A percentile compares a stretch with the other conserved stretches of the same genome.
phyloP scores from a whole-genome alignment of 352 stramenopile species.

The Pythium utonaiense region DNA sequence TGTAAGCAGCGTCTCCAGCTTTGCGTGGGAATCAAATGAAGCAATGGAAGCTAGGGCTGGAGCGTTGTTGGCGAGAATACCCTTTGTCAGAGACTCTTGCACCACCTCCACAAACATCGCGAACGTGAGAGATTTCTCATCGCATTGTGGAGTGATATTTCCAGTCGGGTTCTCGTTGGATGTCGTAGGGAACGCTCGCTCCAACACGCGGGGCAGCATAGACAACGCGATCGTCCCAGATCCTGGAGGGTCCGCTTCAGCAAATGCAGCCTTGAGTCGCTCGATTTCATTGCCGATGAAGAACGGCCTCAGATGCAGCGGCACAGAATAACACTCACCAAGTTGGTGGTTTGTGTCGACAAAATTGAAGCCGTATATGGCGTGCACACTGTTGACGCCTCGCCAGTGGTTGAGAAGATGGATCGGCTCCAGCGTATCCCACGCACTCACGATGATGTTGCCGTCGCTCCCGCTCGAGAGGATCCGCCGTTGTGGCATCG shows the following conservation, averaged over 20 bases:
- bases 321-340: conserved; percentile 25
- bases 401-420: conserved; percentile 44
- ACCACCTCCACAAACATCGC: conserved; percentile 27
- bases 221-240: conserved; percentile 16
- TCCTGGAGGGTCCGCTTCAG: conserved; percentile 3
- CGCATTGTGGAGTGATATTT: no score
- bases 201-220: conserved; percentile 19
- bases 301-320: conserved; percentile 23
- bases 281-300: conserved; percentile 38
- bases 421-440: conserved; percentile 31
- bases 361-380: background rate
- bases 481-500: conserved; percentile 15
- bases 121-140: conserved; percentile 22
- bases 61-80: background rate
- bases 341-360: background rate
- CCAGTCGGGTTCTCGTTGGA: no score
- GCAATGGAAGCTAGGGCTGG: conserved; percentile 17
- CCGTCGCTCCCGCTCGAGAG: conserved; percentile 31
- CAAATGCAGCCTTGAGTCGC: conserved; percentile 30
- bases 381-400: conserved; percentile 19
- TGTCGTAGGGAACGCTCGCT: conserved; percentile 25
- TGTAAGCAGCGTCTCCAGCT: conserved; percentile 28
- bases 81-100: conserved; percentile 21
- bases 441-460: conserved; percentile 31
- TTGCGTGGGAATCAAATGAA: conserved; percentile 30